A percentile compares a stretch with the other conserved stretches of the same genome.
phyloP scores from a whole-genome alignment of 2,329 filamentous ascomycete genomes.

The Didymella sp. region DNA sequence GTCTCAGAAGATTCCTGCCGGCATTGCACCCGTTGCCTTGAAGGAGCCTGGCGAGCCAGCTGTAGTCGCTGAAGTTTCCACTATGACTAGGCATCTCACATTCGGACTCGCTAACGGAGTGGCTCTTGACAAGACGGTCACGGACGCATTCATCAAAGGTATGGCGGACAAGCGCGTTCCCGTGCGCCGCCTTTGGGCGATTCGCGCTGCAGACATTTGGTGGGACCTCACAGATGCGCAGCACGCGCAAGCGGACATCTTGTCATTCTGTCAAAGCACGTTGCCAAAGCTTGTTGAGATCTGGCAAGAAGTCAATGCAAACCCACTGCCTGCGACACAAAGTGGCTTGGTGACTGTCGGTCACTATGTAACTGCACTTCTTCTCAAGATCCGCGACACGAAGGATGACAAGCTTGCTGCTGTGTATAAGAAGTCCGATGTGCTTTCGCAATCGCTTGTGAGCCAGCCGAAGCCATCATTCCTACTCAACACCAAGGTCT shows the following conservation, averaged over 20 bases:
- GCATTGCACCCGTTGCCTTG: conserved; percentile 70
- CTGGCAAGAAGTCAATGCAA: conserved; percentile 79
- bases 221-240: conserved; percentile 61
- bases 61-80: conserved; percentile 74
- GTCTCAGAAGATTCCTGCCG: conserved; percentile 70
- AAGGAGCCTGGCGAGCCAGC: conserved; percentile 93
- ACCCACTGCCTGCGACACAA: conserved; percentile 79
- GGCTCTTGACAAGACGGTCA: conserved; percentile 69
- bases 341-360: conserved; percentile 81
- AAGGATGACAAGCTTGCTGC: conserved; percentile 63
- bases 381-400: conserved; percentile 61
- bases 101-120: conserved; percentile 67
- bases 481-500: conserved; percentile 82
- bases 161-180: conserved; percentile 82
- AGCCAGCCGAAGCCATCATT: conserved; percentile 85
- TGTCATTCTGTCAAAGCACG: conserved; percentile 58
- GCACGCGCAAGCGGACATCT: conserved; percentile 57
- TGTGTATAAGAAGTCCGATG: conserved; percentile 66
- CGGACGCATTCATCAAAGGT: conserved; percentile 80
- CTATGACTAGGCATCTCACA: conserved; percentile 70
- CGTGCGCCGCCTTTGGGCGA: conserved; percentile 79
- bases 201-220: conserved; percentile 75
- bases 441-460: conserved; percentile 70
- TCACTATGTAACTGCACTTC: conserved; percentile 74
- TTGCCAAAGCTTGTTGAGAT: conserved; percentile 68